Conservation (phyloP, 176 grass and related monocot genomes). For the Dendrocalamus sinicus region DNA sequence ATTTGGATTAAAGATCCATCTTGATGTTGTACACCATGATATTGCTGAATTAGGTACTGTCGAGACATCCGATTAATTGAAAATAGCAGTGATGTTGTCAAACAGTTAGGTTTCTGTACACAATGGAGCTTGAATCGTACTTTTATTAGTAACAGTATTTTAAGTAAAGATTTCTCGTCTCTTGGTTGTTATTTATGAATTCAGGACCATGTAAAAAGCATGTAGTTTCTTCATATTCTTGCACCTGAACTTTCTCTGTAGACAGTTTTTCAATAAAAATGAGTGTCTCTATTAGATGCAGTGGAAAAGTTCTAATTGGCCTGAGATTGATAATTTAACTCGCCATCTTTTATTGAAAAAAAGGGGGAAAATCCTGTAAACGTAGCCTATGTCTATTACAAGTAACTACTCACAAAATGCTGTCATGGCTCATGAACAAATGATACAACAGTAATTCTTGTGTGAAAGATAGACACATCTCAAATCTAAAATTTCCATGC, state of each 20-base stretch:
- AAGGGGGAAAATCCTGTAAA: slow-evolving; percentile 24
- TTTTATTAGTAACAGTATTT: not conserved
- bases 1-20: slow-evolving; percentile 40
- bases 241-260: not conserved
- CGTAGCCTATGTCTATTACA: slow-evolving; percentile 28
- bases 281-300: not conserved
- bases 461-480: slow-evolving; percentile 9
- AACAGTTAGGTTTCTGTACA: slow-evolving; percentile 10
- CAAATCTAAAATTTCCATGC: slow-evolving; percentile 32
- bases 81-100: slow-evolving; percentile 20
- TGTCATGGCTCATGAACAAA: slow-evolving; percentile 33
- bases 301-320: not conserved
- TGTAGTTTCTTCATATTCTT: slow-evolving; percentile 16
- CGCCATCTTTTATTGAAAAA: slow-evolving; percentile 5
- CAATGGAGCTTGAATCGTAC: slow-evolving; percentile 3
- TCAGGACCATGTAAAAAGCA: not conserved
- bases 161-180: slow-evolving; percentile 6
- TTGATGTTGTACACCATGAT: not conserved
- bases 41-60: slow-evolving; percentile 27
- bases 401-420: slow-evolving; percentile 41
- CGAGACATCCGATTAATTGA: slow-evolving; percentile 15
- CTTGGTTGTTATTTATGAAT: slow-evolving; percentile 19
- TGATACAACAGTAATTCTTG: slow-evolving; percentile 44
- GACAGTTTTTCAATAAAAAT: not conserved
- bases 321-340: not conserved